Base-by-base conservation (phyloP, 2,329 filamentous ascomycete species). In the Fusarium poae region DNA sequence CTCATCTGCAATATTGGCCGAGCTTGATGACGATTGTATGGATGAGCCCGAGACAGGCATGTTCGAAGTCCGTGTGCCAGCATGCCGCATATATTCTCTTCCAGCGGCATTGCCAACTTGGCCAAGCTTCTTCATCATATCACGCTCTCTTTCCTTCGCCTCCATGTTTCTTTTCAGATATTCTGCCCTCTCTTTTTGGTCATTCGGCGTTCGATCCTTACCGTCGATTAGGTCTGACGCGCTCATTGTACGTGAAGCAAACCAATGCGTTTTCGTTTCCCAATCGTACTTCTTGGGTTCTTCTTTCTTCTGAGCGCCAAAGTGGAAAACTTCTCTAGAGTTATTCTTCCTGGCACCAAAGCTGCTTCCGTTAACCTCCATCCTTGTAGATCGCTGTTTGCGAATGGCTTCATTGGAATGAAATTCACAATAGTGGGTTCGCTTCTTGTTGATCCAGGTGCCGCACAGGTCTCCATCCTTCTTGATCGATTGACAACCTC, bases 351-450 rank as follows among this genome's bases (percentile, higher is more conserved):
- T 73, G 61, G 48, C 72, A 6, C 80, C 80, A 45, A 81, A 86
- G 21, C 85, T 86, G 78, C 89, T 91, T 15, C 85, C 87, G 75
- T 94, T 97, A 64, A 97, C 85, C 75, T 97, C 94, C 83, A 94
- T 90, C 35, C 94, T 86, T 1, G 85, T 83, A 13, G 88, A 83
- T 30, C 84, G 82, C 55, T 75, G 88, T 76, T 92, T 94, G 56
- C 89, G 87, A 5, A 98, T 82, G 27, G 93, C 91, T 27, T 93
- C 83, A 72, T 97, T 94, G 70, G 97, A 89, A 79, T 99, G 96
- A 72, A 91, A 99, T 69, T 97, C 94, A 80, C 96, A 99, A 77
- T 92, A 93, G 72, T 97, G 90, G 0, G 94, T 97, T 73, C 94
- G 92, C 54, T 93, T 89, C 69, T 88, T 89, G 78, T 99, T 95